phyloP scores from a whole-genome alignment of 2,329 filamentous ascomycete species.

The Ophiostoma tasmaniense region DNA sequence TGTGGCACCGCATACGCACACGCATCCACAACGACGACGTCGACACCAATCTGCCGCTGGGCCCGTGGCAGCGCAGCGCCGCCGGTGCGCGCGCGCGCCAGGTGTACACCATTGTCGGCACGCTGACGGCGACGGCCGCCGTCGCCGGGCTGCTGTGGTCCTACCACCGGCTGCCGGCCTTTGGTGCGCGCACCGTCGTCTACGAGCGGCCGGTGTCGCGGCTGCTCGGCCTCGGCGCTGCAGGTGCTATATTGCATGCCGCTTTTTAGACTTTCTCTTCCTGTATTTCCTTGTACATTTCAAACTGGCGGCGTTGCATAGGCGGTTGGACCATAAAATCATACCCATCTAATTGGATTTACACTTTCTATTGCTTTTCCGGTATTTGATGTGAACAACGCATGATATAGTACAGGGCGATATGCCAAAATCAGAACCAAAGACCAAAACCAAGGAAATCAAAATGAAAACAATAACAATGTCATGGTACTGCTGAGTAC shows the following conservation, averaged over 20 bases:
- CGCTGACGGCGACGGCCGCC: constrained; percentile 32
- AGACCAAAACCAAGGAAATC: too few relatives aligned
- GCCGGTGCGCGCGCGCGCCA: constrained; percentile 22
- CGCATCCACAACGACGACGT: constrained; percentile 23
- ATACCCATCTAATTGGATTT: background rate
- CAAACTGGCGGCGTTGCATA: background rate
- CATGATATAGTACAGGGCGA: background rate
- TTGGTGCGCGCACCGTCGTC: constrained; percentile 37
- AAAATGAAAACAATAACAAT: background rate
- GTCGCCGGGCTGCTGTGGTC: constrained; percentile 30
- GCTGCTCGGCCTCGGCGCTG: constrained; percentile 38
- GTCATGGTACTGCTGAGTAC: background rate
- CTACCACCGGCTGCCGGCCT: constrained; percentile 36
- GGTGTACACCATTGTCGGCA: constrained; percentile 27
- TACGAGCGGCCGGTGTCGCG: constrained; percentile 32
- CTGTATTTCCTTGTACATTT: background rate
- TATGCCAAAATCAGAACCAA: background rate
- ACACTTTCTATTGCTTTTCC: background rate
- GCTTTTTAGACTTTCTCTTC: background rate
- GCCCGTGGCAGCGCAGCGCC: constrained; percentile 7
- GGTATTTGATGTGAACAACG: background rate
- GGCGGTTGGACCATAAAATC: background rate
- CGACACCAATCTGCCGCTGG: constrained; percentile 20
- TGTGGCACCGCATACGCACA: constrained; percentile 14
- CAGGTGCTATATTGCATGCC: constrained; percentile 37